Conservation (phyloP, 106 monocot genomes). For the Amphibolis antarctica region DNA sequence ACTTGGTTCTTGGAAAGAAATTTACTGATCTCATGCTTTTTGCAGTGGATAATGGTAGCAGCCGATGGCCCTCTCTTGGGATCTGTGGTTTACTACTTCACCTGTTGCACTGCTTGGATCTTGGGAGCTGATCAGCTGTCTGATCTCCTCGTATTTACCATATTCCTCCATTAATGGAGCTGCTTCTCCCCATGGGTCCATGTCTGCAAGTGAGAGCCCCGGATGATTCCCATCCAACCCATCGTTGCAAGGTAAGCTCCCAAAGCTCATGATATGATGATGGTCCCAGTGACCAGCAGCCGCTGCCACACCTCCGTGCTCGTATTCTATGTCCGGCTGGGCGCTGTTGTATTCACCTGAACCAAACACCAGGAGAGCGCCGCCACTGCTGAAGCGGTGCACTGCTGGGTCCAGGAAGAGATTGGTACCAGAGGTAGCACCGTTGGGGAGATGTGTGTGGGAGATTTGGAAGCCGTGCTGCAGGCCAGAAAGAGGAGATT, state of each 20-base stretch:
- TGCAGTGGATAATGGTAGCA: background rate
- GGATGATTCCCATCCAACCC: slow-evolving; percentile 23
- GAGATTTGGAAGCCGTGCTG: slow-evolving; percentile 10
- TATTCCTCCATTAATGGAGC: slow-evolving; percentile 13
- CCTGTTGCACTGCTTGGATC: slow-evolving; percentile 12
- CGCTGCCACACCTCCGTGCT: background rate
- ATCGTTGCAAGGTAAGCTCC: slow-evolving; percentile 19
- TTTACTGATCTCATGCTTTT: background rate
- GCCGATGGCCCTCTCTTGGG: background rate
- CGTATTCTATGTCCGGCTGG: background rate
- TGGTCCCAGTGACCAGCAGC: slow-evolving; percentile 1
- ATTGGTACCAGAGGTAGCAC: background rate
- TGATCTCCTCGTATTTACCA: slow-evolving; percentile 12
- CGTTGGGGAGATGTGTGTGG: slow-evolving; percentile 3
- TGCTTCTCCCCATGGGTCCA: slow-evolving; percentile 2
- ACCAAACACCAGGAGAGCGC: slow-evolving; percentile 20
- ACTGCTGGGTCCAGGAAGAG: background rate
- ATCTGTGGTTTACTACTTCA: background rate
- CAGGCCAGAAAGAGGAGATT: background rate
- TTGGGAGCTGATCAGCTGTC: slow-evolving; percentile 6
- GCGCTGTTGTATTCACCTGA: slow-evolving; percentile 7
- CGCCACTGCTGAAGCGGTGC: too few species aligned
- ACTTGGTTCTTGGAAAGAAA: background rate
- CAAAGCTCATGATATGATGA: slow-evolving; percentile 20
- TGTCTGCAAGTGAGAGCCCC: slow-evolving; percentile 5